phyloP scores from a whole-genome alignment of 2,329 filamentous ascomycete genomes.

The Aotearoamyces nothofagi region DNA sequence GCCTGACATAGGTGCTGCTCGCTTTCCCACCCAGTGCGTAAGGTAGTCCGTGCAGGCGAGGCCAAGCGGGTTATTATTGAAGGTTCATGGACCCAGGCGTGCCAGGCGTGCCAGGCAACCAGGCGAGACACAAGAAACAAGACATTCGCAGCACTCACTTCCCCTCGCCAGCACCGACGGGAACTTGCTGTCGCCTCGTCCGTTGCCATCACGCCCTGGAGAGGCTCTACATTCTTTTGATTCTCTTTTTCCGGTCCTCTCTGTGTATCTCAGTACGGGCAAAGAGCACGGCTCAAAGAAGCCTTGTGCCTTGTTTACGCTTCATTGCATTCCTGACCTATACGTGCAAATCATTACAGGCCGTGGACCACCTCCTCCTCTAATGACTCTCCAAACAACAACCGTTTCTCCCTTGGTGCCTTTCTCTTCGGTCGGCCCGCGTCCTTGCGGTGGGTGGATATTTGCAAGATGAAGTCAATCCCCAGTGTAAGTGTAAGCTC shows the following conservation, averaged over 20 bases:
- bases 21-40: not conserved
- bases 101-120: too few species aligned
- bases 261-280: too few species aligned
- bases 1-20: not conserved
- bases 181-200: too few species aligned
- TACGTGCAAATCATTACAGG: not conserved
- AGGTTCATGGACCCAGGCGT: too few species aligned
- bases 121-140: too few species aligned
- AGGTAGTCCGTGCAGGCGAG: not conserved
- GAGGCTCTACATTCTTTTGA: not conserved
- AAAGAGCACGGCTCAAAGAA: too few species aligned
- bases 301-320: not conserved
- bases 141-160: not conserved
- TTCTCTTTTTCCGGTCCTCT: not conserved
- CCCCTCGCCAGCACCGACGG: not conserved
- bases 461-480: constrained; percentile 6
- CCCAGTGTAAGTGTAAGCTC: constrained; percentile 5
- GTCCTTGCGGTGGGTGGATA: constrained; percentile 2
- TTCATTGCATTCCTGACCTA: not conserved
- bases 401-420: constrained; percentile 1
- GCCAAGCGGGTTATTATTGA: not conserved
- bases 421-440: constrained; percentile 3
- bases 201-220: not conserved
- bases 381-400: not conserved
- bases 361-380: too few species aligned